Percentiles rank a stretch among this genome's conserved stretches.
phyloP scores from a whole-genome alignment of 345 rosid genomes.

The Sisymbrium irio region DNA sequence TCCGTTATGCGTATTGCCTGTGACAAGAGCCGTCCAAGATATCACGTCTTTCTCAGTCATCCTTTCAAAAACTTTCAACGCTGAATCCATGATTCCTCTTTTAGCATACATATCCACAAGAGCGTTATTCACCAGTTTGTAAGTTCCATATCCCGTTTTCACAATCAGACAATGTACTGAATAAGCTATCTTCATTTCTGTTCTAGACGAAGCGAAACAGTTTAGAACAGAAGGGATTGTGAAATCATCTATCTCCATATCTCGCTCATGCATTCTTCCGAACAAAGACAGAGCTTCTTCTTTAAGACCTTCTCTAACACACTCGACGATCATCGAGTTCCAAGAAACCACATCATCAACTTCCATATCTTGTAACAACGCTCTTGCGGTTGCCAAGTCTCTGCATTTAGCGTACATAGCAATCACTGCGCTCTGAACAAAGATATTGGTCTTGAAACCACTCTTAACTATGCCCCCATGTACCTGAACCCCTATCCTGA shows the following conservation, averaged over 20 bases:
- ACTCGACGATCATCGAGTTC: conserved; percentile 84
- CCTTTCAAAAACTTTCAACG: conserved; percentile 53
- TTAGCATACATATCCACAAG: conserved; percentile 90
- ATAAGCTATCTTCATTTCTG: conserved; percentile 42
- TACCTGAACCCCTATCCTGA: conserved; percentile 62
- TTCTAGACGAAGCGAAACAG: conserved; percentile 54
- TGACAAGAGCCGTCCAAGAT: conserved; percentile 90
- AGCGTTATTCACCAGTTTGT: conserved; percentile 70
- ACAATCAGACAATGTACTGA: conserved; percentile 69
- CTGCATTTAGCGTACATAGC: conserved; percentile 86
- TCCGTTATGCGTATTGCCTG: conserved; percentile 66
- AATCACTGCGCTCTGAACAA: conserved; percentile 74
- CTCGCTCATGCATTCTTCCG: conserved; percentile 54
- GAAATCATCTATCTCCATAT: conserved; percentile 59
- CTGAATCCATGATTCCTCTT: conserved; percentile 53
- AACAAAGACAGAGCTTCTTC: conserved; percentile 66
- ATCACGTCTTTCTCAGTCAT: conserved; percentile 72
- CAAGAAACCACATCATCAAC: conserved; percentile 66
- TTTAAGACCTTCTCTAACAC: conserved; percentile 58
- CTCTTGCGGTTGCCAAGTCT: conserved; percentile 59
- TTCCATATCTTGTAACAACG: conserved; percentile 44
- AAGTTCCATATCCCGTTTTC: conserved; percentile 66
- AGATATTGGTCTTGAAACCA: conserved; percentile 63
- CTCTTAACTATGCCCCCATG: conserved; percentile 64
- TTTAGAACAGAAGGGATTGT: conserved; percentile 70